phyloP scores from a whole-genome alignment of 2,329 filamentous ascomycete genomes.

The Clathrospora elynae region DNA sequence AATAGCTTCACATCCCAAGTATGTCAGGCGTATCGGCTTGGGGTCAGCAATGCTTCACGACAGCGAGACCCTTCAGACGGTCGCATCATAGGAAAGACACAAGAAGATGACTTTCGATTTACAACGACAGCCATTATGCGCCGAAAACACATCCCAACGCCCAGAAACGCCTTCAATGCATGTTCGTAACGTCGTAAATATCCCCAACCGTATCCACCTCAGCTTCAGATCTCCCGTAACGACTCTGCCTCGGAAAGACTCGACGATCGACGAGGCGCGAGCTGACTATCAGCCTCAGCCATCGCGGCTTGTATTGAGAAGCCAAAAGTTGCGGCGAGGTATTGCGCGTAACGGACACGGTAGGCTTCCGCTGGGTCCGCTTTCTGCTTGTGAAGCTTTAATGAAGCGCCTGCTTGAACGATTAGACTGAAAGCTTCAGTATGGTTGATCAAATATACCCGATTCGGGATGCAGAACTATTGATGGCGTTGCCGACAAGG shows the following conservation, averaged over 20 bases:
- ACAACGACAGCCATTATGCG: constrained; percentile 21
- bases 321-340: constrained; percentile 49
- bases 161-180: constrained; percentile 25
- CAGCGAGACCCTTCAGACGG: too few species aligned
- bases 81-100: constrained; percentile 28
- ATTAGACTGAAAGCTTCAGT: constrained; percentile 45
- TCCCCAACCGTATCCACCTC: constrained; percentile 7
- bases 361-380: constrained; percentile 42
- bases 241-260: constrained; percentile 45
- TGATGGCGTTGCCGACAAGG: constrained; percentile 40
- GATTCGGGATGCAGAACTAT: constrained; percentile 49
- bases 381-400: constrained; percentile 44
- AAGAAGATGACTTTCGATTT: constrained; percentile 31
- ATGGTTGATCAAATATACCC: constrained; percentile 49
- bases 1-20: too few species aligned
- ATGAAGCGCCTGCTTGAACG: constrained; percentile 37
- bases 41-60: too few species aligned
- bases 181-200: constrained; percentile 29
- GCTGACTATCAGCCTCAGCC: constrained; percentile 45
- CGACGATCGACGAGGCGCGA: constrained; percentile 44
- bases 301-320: constrained; percentile 48
- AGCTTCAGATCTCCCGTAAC: constrained; percentile 35
- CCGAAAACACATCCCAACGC: constrained; percentile 30
- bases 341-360: constrained; percentile 47
- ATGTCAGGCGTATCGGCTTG: too few species aligned